Evolutionary conservation across 2,329 filamentous ascomycete species (phyloP), one percentile per base, ranked within the genome.

Genomic region (Scedosporium minutisporum): DNA sequence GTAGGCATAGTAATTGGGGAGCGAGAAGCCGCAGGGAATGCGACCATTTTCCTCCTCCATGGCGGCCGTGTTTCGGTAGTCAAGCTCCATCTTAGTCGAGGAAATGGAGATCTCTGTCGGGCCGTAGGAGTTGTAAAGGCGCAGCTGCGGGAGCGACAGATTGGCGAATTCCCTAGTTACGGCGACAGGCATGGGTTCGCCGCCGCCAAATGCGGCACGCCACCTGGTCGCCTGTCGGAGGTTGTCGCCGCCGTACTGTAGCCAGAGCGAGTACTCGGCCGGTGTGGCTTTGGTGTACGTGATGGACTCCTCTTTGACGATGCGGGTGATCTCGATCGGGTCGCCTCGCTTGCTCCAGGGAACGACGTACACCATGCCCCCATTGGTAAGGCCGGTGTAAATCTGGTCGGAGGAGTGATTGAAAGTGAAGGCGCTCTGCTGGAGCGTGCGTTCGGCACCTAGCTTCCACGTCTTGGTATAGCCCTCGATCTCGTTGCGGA

Each of bases 351-450:
- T 41, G 0, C 61, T 16, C 3, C 62, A 25, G 0, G 72, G 68
- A 1, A 72, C 72, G 3, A 80, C 66, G 44, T 69, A 64, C 1
- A 79, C 53, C 0, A 62, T 69, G 1, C 73, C 77, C 0, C 75
- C 77, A 18, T 68, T 68, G 12, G 65, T 63, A 0, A 79, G 68
- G 0, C 71, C 70, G 1, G 65, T 64, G 57, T 75, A 71, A 10
- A 73, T 71, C 62, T 79, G 73, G 9, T 63, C 65, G 0, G 75
- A 42, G 0, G 75, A 75, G 46, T 75, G 63, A 63, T 80, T 75
- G 66, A 79, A 80, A 10, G 68, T 70, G 21, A 68, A 71, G 0
- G 76, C 66, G 21, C 67, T 75, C 63, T 77, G 74, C 55, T 76
- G 74, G 3, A 78, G 67, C 1, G 71, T 63, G 0, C 64, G 63